phyloP scores from a whole-genome alignment of 257 asterid genomes.

The Thymus mandschuricus region DNA sequence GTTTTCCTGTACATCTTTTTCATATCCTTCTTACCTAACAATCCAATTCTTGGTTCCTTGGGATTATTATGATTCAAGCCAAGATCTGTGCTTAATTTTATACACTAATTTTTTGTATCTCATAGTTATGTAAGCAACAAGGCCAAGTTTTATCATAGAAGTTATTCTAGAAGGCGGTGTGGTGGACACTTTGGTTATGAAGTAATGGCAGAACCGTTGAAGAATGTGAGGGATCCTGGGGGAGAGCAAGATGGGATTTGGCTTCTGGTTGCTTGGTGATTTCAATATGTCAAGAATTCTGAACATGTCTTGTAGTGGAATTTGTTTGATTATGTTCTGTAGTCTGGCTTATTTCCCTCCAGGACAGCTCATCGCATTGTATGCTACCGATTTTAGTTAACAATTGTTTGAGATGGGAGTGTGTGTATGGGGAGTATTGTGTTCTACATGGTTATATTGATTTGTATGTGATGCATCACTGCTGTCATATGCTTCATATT shows the following conservation, averaged over 20 bases:
- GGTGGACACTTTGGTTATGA: no score
- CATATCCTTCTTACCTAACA: no score
- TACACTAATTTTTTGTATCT: background rate
- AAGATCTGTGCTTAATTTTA: background rate
- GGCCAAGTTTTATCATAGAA: background rate
- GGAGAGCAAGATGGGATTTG: no score
- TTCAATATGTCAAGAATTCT: no score
- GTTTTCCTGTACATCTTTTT: no score
- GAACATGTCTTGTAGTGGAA: background rate
- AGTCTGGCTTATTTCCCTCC: background rate
- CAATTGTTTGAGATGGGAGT: background rate
- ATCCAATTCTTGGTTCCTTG: background rate
- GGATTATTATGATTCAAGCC: background rate
- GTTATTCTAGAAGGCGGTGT: no score
- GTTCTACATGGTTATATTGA: no score
- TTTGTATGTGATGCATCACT: background rate
- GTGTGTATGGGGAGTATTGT: background rate
- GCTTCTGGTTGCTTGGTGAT: no score
- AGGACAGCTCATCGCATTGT: background rate
- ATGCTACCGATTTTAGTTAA: background rate
- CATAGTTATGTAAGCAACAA: background rate
- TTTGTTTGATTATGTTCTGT: background rate
- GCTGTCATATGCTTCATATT: background rate
- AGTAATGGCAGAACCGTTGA: no score
- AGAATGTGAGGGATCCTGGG: no score